Percentiles rank a stretch among this genome's conserved stretches.
phyloP scores from a whole-genome alignment of 2,329 filamentous ascomycete species.

The Monilinia vaccinii-corymbosi region DNA sequence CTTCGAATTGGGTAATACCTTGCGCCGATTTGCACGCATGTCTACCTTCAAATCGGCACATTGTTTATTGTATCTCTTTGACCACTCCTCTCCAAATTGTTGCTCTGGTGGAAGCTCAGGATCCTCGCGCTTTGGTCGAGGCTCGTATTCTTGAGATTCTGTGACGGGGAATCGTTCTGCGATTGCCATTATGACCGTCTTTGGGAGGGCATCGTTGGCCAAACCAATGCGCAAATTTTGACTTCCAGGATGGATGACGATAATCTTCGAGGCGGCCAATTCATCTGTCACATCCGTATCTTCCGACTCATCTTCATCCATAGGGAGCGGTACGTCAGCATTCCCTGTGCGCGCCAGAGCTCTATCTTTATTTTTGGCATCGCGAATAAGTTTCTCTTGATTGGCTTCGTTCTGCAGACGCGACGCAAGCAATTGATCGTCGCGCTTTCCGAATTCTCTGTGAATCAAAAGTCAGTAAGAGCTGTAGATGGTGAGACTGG shows the following conservation, averaged over 20 bases:
- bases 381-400: constrained; percentile 74
- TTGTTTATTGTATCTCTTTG: constrained; percentile 70
- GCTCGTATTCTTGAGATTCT: constrained; percentile 75
- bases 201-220: constrained; percentile 90
- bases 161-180: constrained; percentile 69
- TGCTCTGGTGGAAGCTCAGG: constrained; percentile 54
- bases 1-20: constrained; percentile 94
- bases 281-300: constrained; percentile 49
- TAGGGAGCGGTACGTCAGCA: constrained; percentile 53
- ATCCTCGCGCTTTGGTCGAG: constrained; percentile 64
- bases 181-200: constrained; percentile 87
- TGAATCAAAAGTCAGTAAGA: neutral
- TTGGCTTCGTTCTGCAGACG: constrained; percentile 82
- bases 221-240: constrained; percentile 92
- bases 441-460: constrained; percentile 95
- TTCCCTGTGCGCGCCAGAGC: constrained; percentile 68
- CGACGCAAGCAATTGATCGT: constrained; percentile 88
- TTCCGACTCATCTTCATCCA: constrained; percentile 44
- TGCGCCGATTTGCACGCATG: constrained; percentile 89
- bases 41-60: constrained; percentile 78
- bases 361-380: constrained; percentile 79
- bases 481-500: neutral
- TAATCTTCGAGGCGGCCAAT: constrained; percentile 75
- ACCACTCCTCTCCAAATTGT: constrained; percentile 77
- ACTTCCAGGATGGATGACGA: constrained; percentile 91